Evolutionary conservation across 192 early-diverging fungal genomes (phyloP).

Genomic region (Rhizoclosmatium globosum): DNA sequence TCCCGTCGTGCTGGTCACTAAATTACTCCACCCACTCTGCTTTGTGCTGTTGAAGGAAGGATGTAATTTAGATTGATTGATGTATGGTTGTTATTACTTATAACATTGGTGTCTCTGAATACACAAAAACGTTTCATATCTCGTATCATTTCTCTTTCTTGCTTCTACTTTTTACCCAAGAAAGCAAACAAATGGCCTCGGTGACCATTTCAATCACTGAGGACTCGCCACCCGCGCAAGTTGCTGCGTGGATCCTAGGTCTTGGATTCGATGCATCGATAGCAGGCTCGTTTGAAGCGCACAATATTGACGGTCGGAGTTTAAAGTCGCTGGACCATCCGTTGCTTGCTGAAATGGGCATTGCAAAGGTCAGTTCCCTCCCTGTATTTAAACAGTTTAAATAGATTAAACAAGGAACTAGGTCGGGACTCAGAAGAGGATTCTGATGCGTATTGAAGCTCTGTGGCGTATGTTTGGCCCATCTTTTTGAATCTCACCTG

Average conservation of each 20-base stretch:
- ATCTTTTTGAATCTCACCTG: neutral
- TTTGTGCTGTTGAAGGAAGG: neutral
- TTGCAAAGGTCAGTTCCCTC: neutral
- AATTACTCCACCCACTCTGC: constrained; percentile 8
- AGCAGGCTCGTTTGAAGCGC: constrained; percentile 9
- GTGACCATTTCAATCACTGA: too few relatives aligned
- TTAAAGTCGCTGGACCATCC: neutral
- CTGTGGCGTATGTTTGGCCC: neutral
- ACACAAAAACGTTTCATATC: too few relatives aligned
- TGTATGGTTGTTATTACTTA: too few relatives aligned
- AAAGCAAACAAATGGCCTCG: too few relatives aligned
- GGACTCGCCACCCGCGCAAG: neutral
- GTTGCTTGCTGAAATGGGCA: constrained; percentile 9
- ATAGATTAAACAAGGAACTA: neutral
- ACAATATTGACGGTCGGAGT: constrained; percentile 6
- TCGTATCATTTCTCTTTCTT: too few relatives aligned
- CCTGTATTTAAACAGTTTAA: neutral
- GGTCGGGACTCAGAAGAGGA: constrained; percentile 26
- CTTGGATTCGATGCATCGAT: neutral
- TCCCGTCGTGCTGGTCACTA: constrained; percentile 80
- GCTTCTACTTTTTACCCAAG: too few relatives aligned
- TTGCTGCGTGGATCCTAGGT: neutral
- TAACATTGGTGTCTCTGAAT: too few relatives aligned
- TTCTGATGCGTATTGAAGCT: constrained; percentile 24
- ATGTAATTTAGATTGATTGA: too few relatives aligned